Base-by-base conservation (phyloP, 75 land plant genomes). In the Adiantum capillusveneris region DNA sequence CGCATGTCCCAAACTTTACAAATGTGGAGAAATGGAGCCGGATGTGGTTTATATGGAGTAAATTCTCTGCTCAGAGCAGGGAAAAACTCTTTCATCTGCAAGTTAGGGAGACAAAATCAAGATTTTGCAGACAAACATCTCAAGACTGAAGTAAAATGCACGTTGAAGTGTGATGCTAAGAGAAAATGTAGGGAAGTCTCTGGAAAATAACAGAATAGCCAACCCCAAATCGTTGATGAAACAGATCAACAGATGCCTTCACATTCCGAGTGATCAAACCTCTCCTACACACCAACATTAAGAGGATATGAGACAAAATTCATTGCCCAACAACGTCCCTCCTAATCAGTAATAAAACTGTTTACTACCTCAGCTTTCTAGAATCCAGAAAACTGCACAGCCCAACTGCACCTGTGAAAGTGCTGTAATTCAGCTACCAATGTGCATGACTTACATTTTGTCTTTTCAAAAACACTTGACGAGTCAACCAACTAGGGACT, bases 241-340 rank as follows among this genome's bases (percentile, higher is more conserved):
- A 92, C 31, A 87, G 45, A 66, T 92, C 98, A 66, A 92, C 98
- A 16, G 98, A 73, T 34, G 39, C 81, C 69, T 83, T 92, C 30
- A 85, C 79, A 67, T 92, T 92, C 57, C 98, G 84, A 52, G 98
- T 92, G 14, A 92, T 92, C 56, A 92, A 67, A 54, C 98, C 98
- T 53, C 95, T 80, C 43, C 90, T 86, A 81, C n/a, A n/a, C n/a
- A n/a, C 27, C n/a, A 42, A 2, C 18, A 46, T 46, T 46, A 21
- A 46, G 3, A 34, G 37, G 37, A 34, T 34, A 34, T 34, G 3
- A 34, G 9, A 5, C 37, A 34, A 34, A 34, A 34, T 34, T 34
- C 37, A 34, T 34, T 34, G 7, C 37, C 37, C 3, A 9, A 9
- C n/a, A n/a, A n/a, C n/a, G n/a, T n/a, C n/a, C n/a, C n/a, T n/a